Evolutionary conservation across 2,329 filamentous ascomycete species (phyloP).

Genomic region (Coleophoma eucalyptorum): DNA sequence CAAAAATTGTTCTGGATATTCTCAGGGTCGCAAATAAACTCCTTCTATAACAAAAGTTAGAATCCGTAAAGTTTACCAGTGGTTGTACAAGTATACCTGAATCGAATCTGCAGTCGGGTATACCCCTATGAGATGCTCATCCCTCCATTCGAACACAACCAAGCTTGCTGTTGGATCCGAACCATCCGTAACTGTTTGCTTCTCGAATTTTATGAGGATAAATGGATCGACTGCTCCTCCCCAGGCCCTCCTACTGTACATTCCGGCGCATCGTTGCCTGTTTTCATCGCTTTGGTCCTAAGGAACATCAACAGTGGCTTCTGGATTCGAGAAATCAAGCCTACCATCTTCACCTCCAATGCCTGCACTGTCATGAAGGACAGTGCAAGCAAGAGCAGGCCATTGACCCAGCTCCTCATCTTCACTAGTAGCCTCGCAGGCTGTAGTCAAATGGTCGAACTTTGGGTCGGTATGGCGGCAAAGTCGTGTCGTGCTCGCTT

Average conservation of each 20-base stretch:
- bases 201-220: slow-evolving; percentile 78
- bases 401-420: slow-evolving; percentile 53
- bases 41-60: slow-evolving; percentile 42
- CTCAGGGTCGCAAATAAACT: slow-evolving; percentile 73
- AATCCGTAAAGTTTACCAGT: slow-evolving; percentile 4
- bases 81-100: slow-evolving; percentile 39
- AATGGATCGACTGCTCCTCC: slow-evolving; percentile 84
- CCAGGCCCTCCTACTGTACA: slow-evolving; percentile 91
- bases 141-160: slow-evolving; percentile 91
- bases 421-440: slow-evolving; percentile 25
- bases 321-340: background rate
- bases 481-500: background rate
- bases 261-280: slow-evolving; percentile 79
- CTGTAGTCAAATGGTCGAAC: background rate
- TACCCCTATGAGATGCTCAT: slow-evolving; percentile 74
- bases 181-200: slow-evolving; percentile 50
- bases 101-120: slow-evolving; percentile 49
- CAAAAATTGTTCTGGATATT: slow-evolving; percentile 69
- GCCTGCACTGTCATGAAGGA: slow-evolving; percentile 45
- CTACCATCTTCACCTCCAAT: background rate
- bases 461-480: slow-evolving; percentile 1
- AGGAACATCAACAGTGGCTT: slow-evolving; percentile 8
- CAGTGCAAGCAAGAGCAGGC: slow-evolving; percentile 47
- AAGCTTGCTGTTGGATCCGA: slow-evolving; percentile 77
- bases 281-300: slow-evolving; percentile 75